Evolutionary conservation across 345 rosid species (phyloP).

Genomic region (Populus deltoides): DNA sequence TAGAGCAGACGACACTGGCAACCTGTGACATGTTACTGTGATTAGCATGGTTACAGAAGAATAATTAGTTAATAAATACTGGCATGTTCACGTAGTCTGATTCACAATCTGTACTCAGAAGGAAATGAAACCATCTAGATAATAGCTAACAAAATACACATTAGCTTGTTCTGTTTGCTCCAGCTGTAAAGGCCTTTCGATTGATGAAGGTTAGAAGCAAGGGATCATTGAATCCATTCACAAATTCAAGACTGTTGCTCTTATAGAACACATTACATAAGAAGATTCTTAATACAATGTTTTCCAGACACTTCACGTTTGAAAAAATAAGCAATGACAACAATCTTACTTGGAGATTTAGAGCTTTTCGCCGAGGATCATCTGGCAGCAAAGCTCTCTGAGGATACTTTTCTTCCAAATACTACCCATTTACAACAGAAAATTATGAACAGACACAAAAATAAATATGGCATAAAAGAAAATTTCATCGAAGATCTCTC

Average conservation of each 20-base stretch:
- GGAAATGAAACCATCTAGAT: not conserved
- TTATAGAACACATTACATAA: too few relatives aligned
- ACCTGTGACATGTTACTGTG: constrained; percentile 24
- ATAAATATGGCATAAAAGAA: too few relatives aligned
- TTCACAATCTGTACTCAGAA: not conserved
- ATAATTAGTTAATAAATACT: not conserved
- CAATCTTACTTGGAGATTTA: constrained; percentile 43
- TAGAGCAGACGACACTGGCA: constrained; percentile 46
- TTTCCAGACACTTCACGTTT: not conserved
- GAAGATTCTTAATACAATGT: not conserved
- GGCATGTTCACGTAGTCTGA: not conserved
- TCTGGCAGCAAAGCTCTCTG: constrained; percentile 39
- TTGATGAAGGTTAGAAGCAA: not conserved
- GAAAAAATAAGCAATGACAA: not conserved
- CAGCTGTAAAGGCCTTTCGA: not conserved
- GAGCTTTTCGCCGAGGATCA: constrained; percentile 35
- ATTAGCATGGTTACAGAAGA: not conserved
- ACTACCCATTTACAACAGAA: constrained; percentile 18
- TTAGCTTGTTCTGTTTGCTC: not conserved
- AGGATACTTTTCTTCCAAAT: constrained; percentile 54
- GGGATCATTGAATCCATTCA: not conserved
- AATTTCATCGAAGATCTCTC: too few relatives aligned
- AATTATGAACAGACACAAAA: too few relatives aligned
- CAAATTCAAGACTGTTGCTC: too few relatives aligned
- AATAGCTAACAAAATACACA: not conserved